phyloP scores from a whole-genome alignment of 2,329 filamentous ascomycete species.

The Epichloe aotearoae region DNA sequence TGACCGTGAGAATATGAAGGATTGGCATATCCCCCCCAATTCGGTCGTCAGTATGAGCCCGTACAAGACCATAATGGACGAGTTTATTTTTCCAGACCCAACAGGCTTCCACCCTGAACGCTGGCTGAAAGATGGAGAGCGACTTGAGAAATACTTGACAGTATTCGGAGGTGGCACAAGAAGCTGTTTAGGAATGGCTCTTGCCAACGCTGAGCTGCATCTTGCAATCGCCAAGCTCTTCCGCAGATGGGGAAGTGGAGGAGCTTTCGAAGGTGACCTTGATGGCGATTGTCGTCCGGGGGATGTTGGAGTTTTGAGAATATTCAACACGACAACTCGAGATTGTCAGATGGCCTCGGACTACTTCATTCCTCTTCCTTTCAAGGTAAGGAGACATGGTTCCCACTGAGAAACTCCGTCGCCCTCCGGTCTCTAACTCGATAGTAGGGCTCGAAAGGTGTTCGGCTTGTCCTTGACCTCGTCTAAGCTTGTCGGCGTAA shows the following conservation, averaged over 20 bases:
- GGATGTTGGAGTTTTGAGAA: slow-evolving; percentile 20
- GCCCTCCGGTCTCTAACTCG: slow-evolving; percentile 1
- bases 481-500: neutral
- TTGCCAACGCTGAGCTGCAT: slow-evolving; percentile 26
- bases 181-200: slow-evolving; percentile 23
- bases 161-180: slow-evolving; percentile 24
- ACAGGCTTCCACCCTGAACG: slow-evolving; percentile 22
- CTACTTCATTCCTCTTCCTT: slow-evolving; percentile 26
- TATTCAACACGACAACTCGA: slow-evolving; percentile 21
- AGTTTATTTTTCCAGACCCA: slow-evolving; percentile 19
- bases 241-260: slow-evolving; percentile 23
- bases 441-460: slow-evolving; percentile 19
- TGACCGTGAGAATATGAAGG: slow-evolving; percentile 15
- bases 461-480: slow-evolving; percentile 20
- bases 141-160: slow-evolving; percentile 20
- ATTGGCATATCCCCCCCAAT: slow-evolving; percentile 20
- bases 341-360: slow-evolving; percentile 25
- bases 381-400: slow-evolving; percentile 15
- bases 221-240: slow-evolving; percentile 24
- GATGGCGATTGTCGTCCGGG: slow-evolving; percentile 20
- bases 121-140: slow-evolving; percentile 19
- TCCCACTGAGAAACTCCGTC: too few relatives aligned
- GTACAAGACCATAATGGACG: slow-evolving; percentile 22
- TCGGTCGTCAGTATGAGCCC: slow-evolving; percentile 25
- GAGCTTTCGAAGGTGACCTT: slow-evolving; percentile 16